Percentiles rank a stretch among this genome's conserved stretches.
Conservation (phyloP, 225 moss, liverwort and hornwort genomes). For the Physcomitrellopsis africana region DNA sequence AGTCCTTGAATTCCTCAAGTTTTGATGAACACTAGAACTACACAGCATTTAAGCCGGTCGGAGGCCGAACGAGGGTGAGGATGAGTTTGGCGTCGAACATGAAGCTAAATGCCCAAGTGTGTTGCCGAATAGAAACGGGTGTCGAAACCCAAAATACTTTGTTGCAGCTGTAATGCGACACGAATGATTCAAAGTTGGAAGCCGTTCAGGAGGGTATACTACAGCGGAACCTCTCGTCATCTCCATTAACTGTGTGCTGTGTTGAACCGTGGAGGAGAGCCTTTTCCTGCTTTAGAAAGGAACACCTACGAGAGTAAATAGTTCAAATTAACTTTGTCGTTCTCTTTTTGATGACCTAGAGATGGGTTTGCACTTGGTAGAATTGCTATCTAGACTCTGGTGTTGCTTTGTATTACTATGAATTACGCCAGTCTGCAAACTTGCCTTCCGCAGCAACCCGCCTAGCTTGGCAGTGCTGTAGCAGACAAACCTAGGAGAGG, state of each 20-base stretch:
- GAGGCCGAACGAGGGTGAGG: conserved; percentile 35
- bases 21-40: conserved; percentile 30
- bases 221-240: conserved; percentile 35
- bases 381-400: conserved; percentile 36
- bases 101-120: conserved; percentile 34
- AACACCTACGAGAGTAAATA: no score
- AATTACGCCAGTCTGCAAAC: not conserved
- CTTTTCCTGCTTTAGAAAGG: conserved; percentile 26
- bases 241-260: conserved; percentile 22
- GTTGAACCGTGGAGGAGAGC: conserved; percentile 5
- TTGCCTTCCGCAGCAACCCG: conserved; percentile 13
- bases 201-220: conserved; percentile 41
- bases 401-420: conserved; percentile 35
- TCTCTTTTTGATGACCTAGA: conserved; percentile 5
- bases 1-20: conserved; percentile 1
- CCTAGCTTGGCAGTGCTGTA: conserved; percentile 8
- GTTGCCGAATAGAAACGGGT: conserved; percentile 35
- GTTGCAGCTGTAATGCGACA: conserved; percentile 31
- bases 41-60: conserved; percentile 46
- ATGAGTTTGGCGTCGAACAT: conserved; percentile 43
- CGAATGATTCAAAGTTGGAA: conserved; percentile 45
- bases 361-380: conserved; percentile 27
- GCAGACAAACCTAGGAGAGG: no score
- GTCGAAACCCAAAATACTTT: conserved; percentile 33
- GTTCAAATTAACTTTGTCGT: no score